Evolutionary conservation across 192 early-diverging fungal species (phyloP).

Genomic region (Coemansia brasiliensis): DNA sequence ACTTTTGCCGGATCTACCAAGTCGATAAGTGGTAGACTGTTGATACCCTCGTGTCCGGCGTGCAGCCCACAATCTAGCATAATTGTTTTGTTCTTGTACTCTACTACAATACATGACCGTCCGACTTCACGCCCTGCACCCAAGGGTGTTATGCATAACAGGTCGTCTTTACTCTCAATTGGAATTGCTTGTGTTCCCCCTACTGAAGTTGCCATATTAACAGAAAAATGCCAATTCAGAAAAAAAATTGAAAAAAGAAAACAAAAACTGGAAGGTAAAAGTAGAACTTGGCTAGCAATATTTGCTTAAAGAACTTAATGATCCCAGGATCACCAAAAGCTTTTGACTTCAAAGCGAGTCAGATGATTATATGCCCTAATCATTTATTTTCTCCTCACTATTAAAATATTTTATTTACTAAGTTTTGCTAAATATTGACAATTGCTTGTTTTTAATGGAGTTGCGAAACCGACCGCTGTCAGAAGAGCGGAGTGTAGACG

Average conservation of each 20-base stretch:
- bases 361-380: too few species aligned
- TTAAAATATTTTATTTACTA: too few species aligned
- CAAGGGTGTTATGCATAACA: constrained; percentile 86
- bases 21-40: constrained; percentile 93
- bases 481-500: background rate
- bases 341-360: too few species aligned
- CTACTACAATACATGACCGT: constrained; percentile 85
- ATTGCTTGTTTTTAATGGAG: background rate
- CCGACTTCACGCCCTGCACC: constrained; percentile 99
- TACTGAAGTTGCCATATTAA: constrained; percentile 27
- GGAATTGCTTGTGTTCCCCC: constrained; percentile 42
- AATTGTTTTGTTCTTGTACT: constrained; percentile 95
- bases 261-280: too few species aligned
- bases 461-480: constrained; percentile 6
- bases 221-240: too few species aligned
- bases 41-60: constrained; percentile 87
- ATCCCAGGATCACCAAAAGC: too few species aligned
- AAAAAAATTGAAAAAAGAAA: too few species aligned
- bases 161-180: constrained; percentile 73
- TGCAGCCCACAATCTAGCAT: constrained; percentile 98
- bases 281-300: too few species aligned
- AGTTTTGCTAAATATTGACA: too few species aligned
- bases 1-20: constrained; percentile 85
- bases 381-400: too few species aligned
- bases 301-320: too few species aligned